Base-by-base conservation (phyloP, 2,329 filamentous ascomycete species). In the Aspergillus sp. region DNA sequence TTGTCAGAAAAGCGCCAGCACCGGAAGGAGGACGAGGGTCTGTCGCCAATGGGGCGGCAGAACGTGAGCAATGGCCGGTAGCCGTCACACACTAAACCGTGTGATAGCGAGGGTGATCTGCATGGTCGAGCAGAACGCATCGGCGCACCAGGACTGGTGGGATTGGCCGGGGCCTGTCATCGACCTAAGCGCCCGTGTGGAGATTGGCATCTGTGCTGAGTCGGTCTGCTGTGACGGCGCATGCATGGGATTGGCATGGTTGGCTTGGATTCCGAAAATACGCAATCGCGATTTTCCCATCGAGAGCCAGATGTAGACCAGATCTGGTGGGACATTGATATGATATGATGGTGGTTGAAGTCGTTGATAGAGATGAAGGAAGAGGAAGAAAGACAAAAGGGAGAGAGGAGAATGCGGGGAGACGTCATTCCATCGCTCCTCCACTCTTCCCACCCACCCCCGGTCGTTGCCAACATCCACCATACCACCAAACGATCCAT, bases 11-110 rank as follows among this genome's bases (percentile, higher is more conserved):
- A 73, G 72, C 73, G 73, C 74, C 72, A 71, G 64, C 63, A 59
- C 56, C 61, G 61, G 66, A 58, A 60, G 60, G 56, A 61, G 55
- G 52, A 56, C 58, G 60, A 56, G 64, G 60, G 46, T 51, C 47
- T 58, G 54, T 65, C 68, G 65, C 72, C 72, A 74, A 74, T 74
- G 54, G 67, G 63, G 63, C 46, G 54, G 29, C 60, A 49, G 50
- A 65, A 54, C 53, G 53, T 52, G 54, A 55, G 52, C 61, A 52
- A 67, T 57, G 66, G 65, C 66, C 62, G 64, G 56, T 56, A 58
- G 65, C 63, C 69, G 62, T 74, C 72, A 74, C 72, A 73, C 71
- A 60, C 71, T 74, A 73, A 64, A 51, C 61, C 42, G 67, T 73
- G 71, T 74, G 71, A 73, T 68, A 66, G 65, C 55, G 57, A 56